These are phyloP conservation scores for Gossypium lobatum DNA, from an alignment of 441 rosid genomes.

Conservation along the genomic window DNA sequence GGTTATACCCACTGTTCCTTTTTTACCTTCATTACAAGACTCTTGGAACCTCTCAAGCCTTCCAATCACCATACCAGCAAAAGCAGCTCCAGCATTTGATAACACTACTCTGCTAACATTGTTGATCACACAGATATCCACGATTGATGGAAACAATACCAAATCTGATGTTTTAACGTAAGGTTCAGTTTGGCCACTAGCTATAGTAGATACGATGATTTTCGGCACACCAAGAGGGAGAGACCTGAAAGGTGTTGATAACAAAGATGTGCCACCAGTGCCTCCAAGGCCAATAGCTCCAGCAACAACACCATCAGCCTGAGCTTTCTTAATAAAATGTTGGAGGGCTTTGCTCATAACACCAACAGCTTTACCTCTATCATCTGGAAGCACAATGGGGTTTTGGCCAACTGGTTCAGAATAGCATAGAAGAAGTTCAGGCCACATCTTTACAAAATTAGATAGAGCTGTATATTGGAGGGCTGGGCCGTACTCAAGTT, in stretches of 20 bases:
- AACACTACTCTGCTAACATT: slow-evolving; percentile 73
- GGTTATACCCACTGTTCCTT: slow-evolving; percentile 68
- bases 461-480: too few relatives aligned
- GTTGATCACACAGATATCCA: slow-evolving; percentile 87
- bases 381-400: slow-evolving; percentile 38
- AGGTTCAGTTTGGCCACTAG: slow-evolving; percentile 73
- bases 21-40: slow-evolving; percentile 10
- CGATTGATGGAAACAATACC: slow-evolving; percentile 73
- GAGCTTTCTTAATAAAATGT: slow-evolving; percentile 37
- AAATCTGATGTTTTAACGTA: slow-evolving; percentile 75
- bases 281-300: slow-evolving; percentile 88
- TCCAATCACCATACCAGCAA: slow-evolving; percentile 80
- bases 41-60: slow-evolving; percentile 29
- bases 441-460: too few relatives aligned
- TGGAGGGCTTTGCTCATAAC: slow-evolving; percentile 64
- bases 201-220: slow-evolving; percentile 76
- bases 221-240: slow-evolving; percentile 78
- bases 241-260: slow-evolving; percentile 61
- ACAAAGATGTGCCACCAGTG: slow-evolving; percentile 77
- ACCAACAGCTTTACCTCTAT: slow-evolving; percentile 66
- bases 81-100: slow-evolving; percentile 82
- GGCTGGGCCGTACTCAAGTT: too few relatives aligned
- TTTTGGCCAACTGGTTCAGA: slow-evolving; percentile 20
- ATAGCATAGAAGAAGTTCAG: slow-evolving; percentile 43
- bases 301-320: slow-evolving; percentile 34